Base-by-base conservation (phyloP, 1,284 basidiomycete genomes). In the Peniophora sp. region DNA sequence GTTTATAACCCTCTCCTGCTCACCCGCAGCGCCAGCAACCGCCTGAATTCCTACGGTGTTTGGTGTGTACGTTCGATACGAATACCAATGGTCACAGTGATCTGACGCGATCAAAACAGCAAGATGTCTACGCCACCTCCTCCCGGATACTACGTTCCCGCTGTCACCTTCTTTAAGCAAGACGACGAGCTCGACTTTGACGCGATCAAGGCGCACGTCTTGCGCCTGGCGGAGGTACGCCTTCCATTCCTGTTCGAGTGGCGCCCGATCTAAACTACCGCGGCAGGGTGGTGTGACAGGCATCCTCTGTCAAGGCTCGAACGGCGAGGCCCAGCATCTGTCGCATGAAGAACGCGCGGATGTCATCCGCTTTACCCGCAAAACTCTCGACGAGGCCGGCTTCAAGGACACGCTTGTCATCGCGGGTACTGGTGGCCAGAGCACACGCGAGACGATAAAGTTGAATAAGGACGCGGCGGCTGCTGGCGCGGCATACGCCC, bases 381-480 rank as follows among this genome's bases (percentile, higher is more conserved):
- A 82, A 50, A 89, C 86, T 0, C 76, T 96, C 20, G 81, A 93
- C 63, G 72, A 77, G 49, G 81, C 85, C 52, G 85, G 85, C 0
- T 87, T 88, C 62, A 62, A 76, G 44, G 68, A 84, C 39, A 74
- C 82, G 24, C 69, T 88, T 10, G 77, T 97, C 47, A 83, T 96
- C 52, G 92, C 87, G 9, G 93, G 92, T 1, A 93, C 91, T 1
- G 92, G 92, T 3, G 85, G 83, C 2, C 83, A 81, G 52, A 91
- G 88, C 0, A 86, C 90, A 0, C 73, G 81, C 17, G 91, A 94
- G 64, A 92, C 91, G 22, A 88, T 89, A 64, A 76, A 85, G 62
- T 74, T 95, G 37, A 86, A 85, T 58, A 63, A 69, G 20, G 88
- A 94, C 59, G 92, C 92, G 2, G 81, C 80, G 44, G 83, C 83